Evolutionary conservation across 305 asterid genomes (phyloP), one percentile per base, ranked within the genome.

Genomic region (Rubia peregrina): DNA sequence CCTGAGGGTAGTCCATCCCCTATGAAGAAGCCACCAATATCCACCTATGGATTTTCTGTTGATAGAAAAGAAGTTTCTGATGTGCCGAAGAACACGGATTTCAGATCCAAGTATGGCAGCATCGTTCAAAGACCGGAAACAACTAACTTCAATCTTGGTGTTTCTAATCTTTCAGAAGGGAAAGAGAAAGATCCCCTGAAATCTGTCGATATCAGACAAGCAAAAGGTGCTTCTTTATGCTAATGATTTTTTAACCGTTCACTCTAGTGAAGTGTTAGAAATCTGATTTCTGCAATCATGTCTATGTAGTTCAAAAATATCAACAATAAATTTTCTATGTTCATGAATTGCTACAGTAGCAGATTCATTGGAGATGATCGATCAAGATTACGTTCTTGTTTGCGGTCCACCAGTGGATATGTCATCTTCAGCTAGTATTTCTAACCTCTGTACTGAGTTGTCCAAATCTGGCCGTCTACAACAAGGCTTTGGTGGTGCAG

Each of bases 351-450:
- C 76, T 43, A 72, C 86, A 89, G 96, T 78, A 22, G 59, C 75
- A 74, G 93, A 88, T 77, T 87, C 90, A 1, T 61, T 84, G 72
- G 98, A 89, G 86, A 80, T 86, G 77, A 85, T 88, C 59, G 98
- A 78, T 77, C 86, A 83, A 85, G 98, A 87, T 75, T 92, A 89
- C 71, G 96, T 91, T 74, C 78, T 91, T 61, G 98, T 91, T 57
- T 77, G 89, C 48, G 89, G 90, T 57, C 95, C 89, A 42, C 86
- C 81, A 3, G 66, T 83, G 73, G 87, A 84, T 66, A 75, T 81
- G 53, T 87, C 86, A 63, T 78, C 88, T 80, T 84, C 97, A 12
- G 83, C 84, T 65, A 71, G 65, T 77, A 80, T 80, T 75, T 82
- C 89, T 78, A 86, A 75, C 78, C 77, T 79, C 21, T 73, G 80